Conservation (phyloP, 805 yeast species). For the Yamadazyma phyllophila region DNA sequence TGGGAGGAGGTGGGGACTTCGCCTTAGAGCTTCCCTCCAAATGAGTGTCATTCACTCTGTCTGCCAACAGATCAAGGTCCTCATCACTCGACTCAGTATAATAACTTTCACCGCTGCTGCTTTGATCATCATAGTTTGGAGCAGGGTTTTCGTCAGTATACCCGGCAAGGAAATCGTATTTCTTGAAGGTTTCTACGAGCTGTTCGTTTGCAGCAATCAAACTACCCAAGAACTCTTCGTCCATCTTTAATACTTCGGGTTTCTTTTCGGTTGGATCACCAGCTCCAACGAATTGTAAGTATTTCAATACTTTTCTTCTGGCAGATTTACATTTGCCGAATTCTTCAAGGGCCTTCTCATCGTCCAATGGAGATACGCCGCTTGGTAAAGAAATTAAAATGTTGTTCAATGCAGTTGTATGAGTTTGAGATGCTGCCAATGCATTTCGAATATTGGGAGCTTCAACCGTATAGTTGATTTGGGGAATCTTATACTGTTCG, state of each 20-base stretch:
- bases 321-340: conserved; percentile 74
- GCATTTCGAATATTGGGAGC: conserved; percentile 66
- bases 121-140: conserved; percentile 28
- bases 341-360: conserved; percentile 54
- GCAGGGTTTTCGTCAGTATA: conserved; percentile 39
- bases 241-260: conserved; percentile 31
- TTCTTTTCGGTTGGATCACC: conserved; percentile 33
- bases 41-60: conserved; percentile 12
- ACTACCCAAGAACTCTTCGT: conserved; percentile 85
- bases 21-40: conserved; percentile 5
- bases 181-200: conserved; percentile 68
- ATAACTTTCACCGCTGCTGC: conserved; percentile 33
- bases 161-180: conserved; percentile 58
- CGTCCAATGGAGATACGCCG: conserved; percentile 61
- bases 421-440: conserved; percentile 73
- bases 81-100: conserved; percentile 35
- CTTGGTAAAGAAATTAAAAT: conserved; percentile 34
- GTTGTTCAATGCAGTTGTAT: conserved; percentile 69
- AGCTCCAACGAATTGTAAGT: conserved; percentile 74
- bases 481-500: conserved; percentile 59
- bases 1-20: conserved; percentile 28
- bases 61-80: conserved; percentile 18
- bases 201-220: conserved; percentile 89
- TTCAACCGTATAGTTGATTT: conserved; percentile 65
- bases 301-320: conserved; percentile 75